These are phyloP conservation scores for Populus hybrid DNA, from an alignment of 441 rosid genomes.

Conservation along the genomic window DNA sequence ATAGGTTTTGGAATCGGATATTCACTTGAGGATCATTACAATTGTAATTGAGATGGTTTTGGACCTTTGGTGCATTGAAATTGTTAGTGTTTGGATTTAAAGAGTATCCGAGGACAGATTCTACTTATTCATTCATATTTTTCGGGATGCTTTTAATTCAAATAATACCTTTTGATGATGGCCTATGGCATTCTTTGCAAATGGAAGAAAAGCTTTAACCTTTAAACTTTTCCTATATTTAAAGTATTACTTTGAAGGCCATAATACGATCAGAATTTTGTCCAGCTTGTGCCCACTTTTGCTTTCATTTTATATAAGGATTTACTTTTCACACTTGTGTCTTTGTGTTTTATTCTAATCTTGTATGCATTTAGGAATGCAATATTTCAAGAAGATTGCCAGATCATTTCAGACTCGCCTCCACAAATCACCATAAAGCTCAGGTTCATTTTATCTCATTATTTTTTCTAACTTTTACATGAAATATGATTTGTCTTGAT, in stretches of 20 bases:
- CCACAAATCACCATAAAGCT: slow-evolving; percentile 70
- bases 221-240: neutral
- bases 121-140: neutral
- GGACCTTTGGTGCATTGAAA: neutral
- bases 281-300: neutral
- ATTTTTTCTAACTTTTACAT: slow-evolving; percentile 9
- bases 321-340: neutral
- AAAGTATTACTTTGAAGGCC: neutral
- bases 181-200: neutral
- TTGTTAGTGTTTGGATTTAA: neutral
- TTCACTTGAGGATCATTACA: neutral
- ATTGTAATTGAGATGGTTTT: neutral
- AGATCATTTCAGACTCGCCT: slow-evolving; percentile 55
- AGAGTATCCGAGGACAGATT: neutral
- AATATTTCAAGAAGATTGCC: slow-evolving; percentile 92
- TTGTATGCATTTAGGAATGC: slow-evolving; percentile 51
- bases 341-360: slow-evolving; percentile 4
- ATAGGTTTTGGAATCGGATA: neutral
- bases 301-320: neutral
- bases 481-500: slow-evolving; percentile 11
- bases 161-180: neutral
- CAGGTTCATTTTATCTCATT: slow-evolving; percentile 48
- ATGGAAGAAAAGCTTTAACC: neutral
- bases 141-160: neutral
- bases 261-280: neutral